Base-by-base conservation (phyloP, 1,139 yeast genomes). In the Debaryomycetaceae sp. region DNA sequence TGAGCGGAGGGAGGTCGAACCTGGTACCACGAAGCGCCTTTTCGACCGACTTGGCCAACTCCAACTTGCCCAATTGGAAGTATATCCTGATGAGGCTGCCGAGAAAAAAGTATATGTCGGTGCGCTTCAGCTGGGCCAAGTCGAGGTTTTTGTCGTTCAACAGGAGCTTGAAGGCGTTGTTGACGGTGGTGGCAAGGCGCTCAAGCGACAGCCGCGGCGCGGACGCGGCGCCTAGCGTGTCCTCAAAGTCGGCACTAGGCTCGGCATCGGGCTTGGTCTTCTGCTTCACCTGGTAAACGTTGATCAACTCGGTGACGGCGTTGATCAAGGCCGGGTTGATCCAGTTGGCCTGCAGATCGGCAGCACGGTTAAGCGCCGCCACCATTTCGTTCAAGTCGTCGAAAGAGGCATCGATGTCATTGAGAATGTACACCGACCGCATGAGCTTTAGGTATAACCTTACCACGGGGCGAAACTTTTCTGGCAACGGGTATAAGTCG, bases 31-130 rank as follows among this genome's bases (percentile, higher is more conserved):
- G 69, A 28, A 88, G 59, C 2, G 89, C 96, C 50, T 80, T 79
- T 36, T 85, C 78, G 35, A 86, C 70, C 33, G 86, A 83, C 44
- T 79, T 80, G 12, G 94, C 93, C 47, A 88, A 70, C 39, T 88
- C 86, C 29, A 75, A 63, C 45, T 83, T 84, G 34, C 74, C 70
- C 45, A 88, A 63, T 44, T 66, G 65, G 58, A 83, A 79, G 58
- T 88, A 89, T 12, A 83, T 67, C 43, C 75, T 75, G 48, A 89
- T 76, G 38, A 89, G 71, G 38, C 79, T 70, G 22, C 83, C 81
- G 25, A 86, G 75, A 50, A 88, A 82, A 51, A 72, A 79, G 51
- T 83, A 85, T 16, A 84, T 79, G 32, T 83, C 86, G 43, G 63
- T 59, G 42, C 81, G 67, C 45, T 84, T 83, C 35, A 80, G 72